These are phyloP conservation scores for Neurospora terricola DNA, from an alignment of 495 filamentous ascomycete species.

Conservation along the genomic window DNA sequence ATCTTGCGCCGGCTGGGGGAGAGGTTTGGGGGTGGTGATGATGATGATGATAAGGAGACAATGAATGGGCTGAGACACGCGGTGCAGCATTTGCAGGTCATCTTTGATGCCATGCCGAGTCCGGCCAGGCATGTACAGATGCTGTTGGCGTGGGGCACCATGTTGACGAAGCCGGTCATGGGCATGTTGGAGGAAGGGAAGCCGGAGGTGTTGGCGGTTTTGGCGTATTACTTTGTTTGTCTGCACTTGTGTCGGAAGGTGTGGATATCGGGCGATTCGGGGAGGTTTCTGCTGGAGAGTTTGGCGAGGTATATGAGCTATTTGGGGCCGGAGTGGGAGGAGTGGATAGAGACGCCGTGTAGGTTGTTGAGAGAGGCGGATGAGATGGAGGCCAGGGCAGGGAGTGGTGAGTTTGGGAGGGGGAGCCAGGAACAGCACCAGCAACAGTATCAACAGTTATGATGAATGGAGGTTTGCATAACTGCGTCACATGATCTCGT, in stretches of 20 bases:
- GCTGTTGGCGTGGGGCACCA: slow-evolving; percentile 12
- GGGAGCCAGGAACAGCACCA: background rate
- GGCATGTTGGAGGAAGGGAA: slow-evolving; percentile 12
- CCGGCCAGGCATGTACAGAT: slow-evolving; percentile 4
- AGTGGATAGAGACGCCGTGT: slow-evolving; percentile 18
- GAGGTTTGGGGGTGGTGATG: slow-evolving; percentile 8
- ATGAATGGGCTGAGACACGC: slow-evolving; percentile 2
- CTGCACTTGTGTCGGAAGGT: slow-evolving; percentile 12
- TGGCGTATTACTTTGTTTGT: slow-evolving; percentile 23
- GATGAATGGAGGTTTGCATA: background rate
- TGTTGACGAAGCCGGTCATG: slow-evolving; percentile 14
- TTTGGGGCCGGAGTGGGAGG: slow-evolving; percentile 18
- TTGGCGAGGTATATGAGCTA: slow-evolving; percentile 3
- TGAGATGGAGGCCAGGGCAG: background rate
- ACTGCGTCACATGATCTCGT: slow-evolving; percentile 15
- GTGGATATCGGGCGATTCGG: slow-evolving; percentile 18
- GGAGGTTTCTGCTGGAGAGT: slow-evolving; percentile 14
- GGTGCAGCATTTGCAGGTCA: slow-evolving; percentile 15
- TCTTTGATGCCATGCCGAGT: slow-evolving; percentile 12
- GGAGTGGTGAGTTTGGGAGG: background rate
- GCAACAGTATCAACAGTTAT: background rate
- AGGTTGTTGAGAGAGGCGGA: slow-evolving; percentile 8
- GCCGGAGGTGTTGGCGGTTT: slow-evolving; percentile 20
- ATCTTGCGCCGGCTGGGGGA: background rate
- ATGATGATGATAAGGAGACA: background rate